A percentile compares a stretch with the other conserved stretches of the same genome.
These are phyloP conservation scores for Aspergillus sojae DNA, from an alignment of 2,329 filamentous ascomycete genomes.

Conservation along the genomic window DNA sequence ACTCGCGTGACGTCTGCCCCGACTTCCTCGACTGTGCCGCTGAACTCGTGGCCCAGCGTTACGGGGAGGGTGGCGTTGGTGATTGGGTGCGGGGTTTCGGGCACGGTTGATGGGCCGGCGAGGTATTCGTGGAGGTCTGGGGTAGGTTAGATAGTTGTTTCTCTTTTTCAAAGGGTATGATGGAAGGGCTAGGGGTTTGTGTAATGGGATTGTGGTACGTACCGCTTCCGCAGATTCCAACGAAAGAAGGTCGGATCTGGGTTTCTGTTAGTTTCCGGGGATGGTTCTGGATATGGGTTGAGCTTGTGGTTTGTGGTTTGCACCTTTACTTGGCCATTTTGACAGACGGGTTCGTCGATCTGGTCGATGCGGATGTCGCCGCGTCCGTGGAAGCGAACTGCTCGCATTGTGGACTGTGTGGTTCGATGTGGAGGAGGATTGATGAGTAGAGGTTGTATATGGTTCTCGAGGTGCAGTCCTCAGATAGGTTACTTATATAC, in stretches of 20 bases:
- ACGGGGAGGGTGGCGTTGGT: slow-evolving; percentile 62
- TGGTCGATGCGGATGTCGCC: slow-evolving; percentile 40
- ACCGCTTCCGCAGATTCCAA: slow-evolving; percentile 40
- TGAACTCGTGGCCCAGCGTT: slow-evolving; percentile 68
- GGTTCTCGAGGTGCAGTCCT: not conserved
- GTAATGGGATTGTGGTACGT: not conserved
- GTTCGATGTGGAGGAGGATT: not conserved
- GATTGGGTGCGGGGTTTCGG: slow-evolving; percentile 56
- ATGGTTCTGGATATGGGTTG: not conserved
- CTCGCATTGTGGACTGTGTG: slow-evolving; percentile 30
- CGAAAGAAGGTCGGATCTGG: slow-evolving; percentile 35
- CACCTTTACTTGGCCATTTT: slow-evolving; percentile 54
- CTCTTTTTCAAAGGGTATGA: not conserved
- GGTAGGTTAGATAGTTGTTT: not conserved
- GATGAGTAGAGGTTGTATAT: not conserved
- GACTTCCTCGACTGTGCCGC: slow-evolving; percentile 62
- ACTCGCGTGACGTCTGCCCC: slow-evolving; percentile 53
- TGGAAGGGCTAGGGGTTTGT: not conserved
- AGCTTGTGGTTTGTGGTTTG: not conserved
- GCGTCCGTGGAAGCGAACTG: slow-evolving; percentile 40
- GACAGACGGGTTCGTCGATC: slow-evolving; percentile 42
- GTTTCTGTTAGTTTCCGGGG: not conserved
- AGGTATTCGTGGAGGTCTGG: slow-evolving; percentile 57
- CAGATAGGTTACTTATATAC: not conserved
- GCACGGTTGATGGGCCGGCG: slow-evolving; percentile 52